Percentiles rank a stretch among this genome's conserved stretches.
Evolutionary conservation across 1,139 yeast species (phyloP).

Genomic region (Ogataea hybrid): DNA sequence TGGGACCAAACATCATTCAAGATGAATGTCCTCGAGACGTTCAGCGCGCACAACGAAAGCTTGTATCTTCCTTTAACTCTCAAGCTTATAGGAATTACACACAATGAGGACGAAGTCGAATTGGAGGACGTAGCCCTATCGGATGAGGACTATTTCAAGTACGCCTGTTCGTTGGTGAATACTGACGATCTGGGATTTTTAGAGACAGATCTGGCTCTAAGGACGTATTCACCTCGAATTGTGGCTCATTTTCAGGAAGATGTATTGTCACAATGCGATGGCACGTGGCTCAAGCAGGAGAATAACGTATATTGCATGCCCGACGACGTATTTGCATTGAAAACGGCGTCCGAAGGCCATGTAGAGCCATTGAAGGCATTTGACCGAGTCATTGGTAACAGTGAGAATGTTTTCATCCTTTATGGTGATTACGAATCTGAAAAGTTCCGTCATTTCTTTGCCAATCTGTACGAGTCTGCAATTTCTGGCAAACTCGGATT

Average conservation of each 20-base stretch:
- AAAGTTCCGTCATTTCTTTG: constrained; percentile 55
- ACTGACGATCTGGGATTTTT: constrained; percentile 35
- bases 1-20: constrained; percentile 33
- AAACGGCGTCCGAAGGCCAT: constrained; percentile 37
- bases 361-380: constrained; percentile 36
- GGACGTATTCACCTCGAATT: constrained; percentile 57
- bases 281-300: constrained; percentile 56
- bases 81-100: constrained; percentile 35
- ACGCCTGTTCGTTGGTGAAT: constrained; percentile 35
- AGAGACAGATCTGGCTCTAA: constrained; percentile 53
- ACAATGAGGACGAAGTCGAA: constrained; percentile 24
- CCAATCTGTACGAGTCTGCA: constrained; percentile 60
- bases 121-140: constrained; percentile 32
- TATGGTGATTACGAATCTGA: constrained; percentile 54
- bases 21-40: constrained; percentile 29
- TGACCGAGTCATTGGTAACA: constrained; percentile 59
- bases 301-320: constrained; percentile 55
- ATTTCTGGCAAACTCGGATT: constrained; percentile 64
- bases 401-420: constrained; percentile 35
- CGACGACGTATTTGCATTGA: constrained; percentile 68
- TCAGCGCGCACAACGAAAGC: constrained; percentile 30
- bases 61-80: constrained; percentile 48
- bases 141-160: constrained; percentile 41
- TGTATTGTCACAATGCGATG: constrained; percentile 20
- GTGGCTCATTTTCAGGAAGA: constrained; percentile 54